Conservation (phyloP, 345 rosid genomes). For the Heritiera littoralis region DNA sequence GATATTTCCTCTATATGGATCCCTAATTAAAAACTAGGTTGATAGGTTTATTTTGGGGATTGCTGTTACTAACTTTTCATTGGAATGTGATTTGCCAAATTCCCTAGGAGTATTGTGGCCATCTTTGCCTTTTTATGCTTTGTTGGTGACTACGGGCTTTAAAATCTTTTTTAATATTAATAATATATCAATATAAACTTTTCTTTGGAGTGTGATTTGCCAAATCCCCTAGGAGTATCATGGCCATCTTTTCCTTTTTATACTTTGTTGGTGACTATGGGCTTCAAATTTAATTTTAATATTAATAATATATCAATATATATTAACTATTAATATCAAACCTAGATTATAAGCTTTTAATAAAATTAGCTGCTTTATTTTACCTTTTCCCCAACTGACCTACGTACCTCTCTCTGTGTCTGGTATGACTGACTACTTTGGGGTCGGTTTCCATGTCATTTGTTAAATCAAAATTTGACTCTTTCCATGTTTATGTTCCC, state of each 20-base stretch:
- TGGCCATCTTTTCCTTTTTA: constrained; percentile 1
- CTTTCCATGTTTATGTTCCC: neutral
- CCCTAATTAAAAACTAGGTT: neutral
- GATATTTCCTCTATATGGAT: neutral
- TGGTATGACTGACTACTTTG: neutral
- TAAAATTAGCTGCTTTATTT: neutral
- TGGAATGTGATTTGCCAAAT: neutral
- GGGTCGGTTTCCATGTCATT: neutral
- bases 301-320: neutral
- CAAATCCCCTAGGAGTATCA: neutral
- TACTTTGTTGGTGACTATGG: neutral
- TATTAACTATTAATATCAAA: neutral
- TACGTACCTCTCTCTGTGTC: neutral
- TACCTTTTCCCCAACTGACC: neutral
- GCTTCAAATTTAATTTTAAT: neutral
- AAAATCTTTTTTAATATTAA: neutral
- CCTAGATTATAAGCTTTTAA: neutral
- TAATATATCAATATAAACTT: neutral
- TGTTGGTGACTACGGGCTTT: neutral
- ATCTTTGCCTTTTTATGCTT: constrained; percentile 1
- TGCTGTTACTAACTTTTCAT: neutral
- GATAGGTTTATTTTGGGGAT: neutral
- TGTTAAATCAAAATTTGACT: neutral
- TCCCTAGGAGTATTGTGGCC: neutral
- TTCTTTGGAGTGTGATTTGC: neutral